Conservation (phyloP, 164 flowering plant species). For the Tetracentron sinense region DNA sequence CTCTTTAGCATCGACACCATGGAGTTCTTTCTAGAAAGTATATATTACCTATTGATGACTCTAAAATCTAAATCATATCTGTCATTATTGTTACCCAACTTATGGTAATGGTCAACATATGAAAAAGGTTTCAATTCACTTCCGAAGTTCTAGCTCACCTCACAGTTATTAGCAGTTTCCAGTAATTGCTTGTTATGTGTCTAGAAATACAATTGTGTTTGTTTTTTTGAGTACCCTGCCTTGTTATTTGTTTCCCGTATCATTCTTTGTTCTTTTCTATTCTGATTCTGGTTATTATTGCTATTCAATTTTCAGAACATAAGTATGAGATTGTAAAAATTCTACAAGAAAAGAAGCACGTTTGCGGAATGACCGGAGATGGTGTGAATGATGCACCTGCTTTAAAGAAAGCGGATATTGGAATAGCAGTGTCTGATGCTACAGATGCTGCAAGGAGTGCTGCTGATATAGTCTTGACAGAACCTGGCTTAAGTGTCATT, state of each 20-base stretch:
- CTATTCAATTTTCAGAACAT: conserved; percentile 64
- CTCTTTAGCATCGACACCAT: not conserved
- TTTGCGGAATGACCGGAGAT: conserved; percentile 93
- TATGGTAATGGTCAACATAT: not conserved
- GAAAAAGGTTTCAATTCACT: too few species aligned
- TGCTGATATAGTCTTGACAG: conserved; percentile 81
- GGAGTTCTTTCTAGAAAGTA: conserved; percentile 2
- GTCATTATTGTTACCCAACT: not conserved
- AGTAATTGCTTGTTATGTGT: not conserved
- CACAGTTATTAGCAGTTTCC: not conserved
- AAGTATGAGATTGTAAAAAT: conserved; percentile 86
- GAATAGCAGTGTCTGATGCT: conserved; percentile 86
- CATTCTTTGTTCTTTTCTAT: conserved; percentile 1
- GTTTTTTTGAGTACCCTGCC: not conserved
- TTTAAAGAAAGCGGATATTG: conserved; percentile 87
- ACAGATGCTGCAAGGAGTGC: conserved; percentile 94
- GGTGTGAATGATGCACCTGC: conserved; percentile 97
- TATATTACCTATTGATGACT: not conserved
- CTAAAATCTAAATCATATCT: conserved; percentile 2
- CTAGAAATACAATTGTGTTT: not conserved
- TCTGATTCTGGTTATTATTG: not conserved
- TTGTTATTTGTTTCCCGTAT: not conserved
- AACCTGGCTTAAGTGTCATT: conserved; percentile 87
- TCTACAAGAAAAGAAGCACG: conserved; percentile 82
- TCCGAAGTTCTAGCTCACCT: not conserved